A percentile compares a stretch with the other conserved stretches of the same genome.
Evolutionary conservation across 768 basidiomycete species (phyloP).

Genomic region (Lactarius vividus): DNA sequence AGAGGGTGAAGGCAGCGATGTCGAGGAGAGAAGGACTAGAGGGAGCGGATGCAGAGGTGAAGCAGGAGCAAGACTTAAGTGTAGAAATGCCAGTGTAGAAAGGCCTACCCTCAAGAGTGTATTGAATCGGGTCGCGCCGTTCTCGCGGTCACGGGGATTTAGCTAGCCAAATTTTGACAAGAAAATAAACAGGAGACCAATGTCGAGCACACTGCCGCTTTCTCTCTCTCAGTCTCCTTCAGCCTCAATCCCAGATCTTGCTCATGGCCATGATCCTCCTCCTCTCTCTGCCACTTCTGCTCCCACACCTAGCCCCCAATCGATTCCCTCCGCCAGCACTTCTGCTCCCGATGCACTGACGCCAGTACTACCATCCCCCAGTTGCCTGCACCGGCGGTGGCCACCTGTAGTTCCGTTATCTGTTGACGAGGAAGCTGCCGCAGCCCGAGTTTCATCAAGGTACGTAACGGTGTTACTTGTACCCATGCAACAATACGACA

Average conservation of each 20-base stretch:
- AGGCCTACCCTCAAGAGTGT: slow-evolving; percentile 30
- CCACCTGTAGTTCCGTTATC: slow-evolving; percentile 16
- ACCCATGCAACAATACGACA: neutral
- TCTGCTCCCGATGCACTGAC: slow-evolving; percentile 12
- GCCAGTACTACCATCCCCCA: neutral
- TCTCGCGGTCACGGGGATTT: slow-evolving; percentile 34
- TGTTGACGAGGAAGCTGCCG: slow-evolving; percentile 22
- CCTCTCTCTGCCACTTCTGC: neutral
- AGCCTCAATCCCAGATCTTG: slow-evolving; percentile 10
- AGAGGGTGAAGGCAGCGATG: slow-evolving; percentile 26
- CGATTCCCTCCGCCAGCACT: slow-evolving; percentile 18
- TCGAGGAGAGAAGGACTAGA: slow-evolving; percentile 16
- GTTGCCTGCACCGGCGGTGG: slow-evolving; percentile 13
- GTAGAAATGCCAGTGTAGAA: slow-evolving; percentile 18
- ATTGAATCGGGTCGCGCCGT: neutral
- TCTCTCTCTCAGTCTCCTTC: slow-evolving; percentile 21
- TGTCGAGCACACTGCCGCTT: slow-evolving; percentile 21
- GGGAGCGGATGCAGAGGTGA: slow-evolving; percentile 5
- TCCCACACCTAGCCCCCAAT: neutral
- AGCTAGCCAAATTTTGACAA: slow-evolving; percentile 31
- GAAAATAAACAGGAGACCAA: slow-evolving; percentile 32
- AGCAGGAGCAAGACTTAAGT: slow-evolving; percentile 9
- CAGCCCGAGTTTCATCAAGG: slow-evolving; percentile 24
- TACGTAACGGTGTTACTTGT: slow-evolving; percentile 7
- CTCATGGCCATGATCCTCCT: neutral